Conservation (phyloP, 1,284 basidiomycete genomes). For the Ceratobasidium sp. region DNA sequence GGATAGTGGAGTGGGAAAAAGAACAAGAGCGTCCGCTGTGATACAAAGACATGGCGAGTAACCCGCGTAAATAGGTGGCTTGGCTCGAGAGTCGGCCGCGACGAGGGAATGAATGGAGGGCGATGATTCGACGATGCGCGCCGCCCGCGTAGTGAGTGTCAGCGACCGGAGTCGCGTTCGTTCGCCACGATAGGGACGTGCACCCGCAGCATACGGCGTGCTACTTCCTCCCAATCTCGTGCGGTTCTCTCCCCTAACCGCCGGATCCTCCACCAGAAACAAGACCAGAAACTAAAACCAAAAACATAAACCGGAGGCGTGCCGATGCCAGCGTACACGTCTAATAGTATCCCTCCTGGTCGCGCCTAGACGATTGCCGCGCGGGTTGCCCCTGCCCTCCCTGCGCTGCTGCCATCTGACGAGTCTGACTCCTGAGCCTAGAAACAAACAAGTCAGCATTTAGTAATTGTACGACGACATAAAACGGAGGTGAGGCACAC, state of each 20-base stretch:
- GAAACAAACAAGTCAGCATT: conserved; percentile 25
- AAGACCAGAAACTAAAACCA: conserved; percentile 15
- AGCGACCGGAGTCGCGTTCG: not conserved
- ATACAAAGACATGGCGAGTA: conserved; percentile 3
- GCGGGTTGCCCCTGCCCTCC: conserved; percentile 25
- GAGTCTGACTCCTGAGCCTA: conserved; percentile 49
- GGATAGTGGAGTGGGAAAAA: conserved; percentile 12
- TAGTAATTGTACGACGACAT: conserved; percentile 12
- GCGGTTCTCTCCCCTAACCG: conserved; percentile 28
- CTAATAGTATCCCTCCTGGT: conserved; percentile 47
- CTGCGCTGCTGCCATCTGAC: conserved; percentile 42
- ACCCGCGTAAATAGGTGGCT: no score
- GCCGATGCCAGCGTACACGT: conserved; percentile 11
- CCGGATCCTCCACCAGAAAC: conserved; percentile 9
- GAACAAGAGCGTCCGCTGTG: conserved; percentile 42
- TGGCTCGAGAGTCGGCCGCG: no score
- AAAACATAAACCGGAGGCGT: conserved; percentile 1
- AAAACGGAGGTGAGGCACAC: conserved; percentile 45
- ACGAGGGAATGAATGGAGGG: not conserved
- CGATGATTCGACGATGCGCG: not conserved
- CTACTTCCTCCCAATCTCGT: conserved; percentile 40
- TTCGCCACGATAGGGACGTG: not conserved
- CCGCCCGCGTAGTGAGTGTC: not conserved
- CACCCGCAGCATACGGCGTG: conserved; percentile 20
- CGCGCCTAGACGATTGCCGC: conserved; percentile 38